Evolutionary conservation across 352 stramenopile genomes (phyloP), one percentile per base, ranked within the genome.

Genomic region (Peronosclerospora sorghi): DNA sequence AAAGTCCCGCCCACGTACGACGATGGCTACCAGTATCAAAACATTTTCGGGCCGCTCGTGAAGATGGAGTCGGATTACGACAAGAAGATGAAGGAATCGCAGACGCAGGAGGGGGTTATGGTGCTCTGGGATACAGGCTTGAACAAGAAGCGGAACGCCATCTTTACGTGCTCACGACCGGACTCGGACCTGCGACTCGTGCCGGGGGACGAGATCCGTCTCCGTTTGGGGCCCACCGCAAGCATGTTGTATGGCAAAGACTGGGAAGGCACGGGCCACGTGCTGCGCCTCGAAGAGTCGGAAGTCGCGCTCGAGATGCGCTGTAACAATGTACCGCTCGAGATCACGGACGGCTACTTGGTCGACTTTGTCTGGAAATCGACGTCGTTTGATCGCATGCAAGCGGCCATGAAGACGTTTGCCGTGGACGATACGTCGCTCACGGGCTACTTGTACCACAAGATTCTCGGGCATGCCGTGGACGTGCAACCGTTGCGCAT

Each of bases 41-140:
- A 98, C 68, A 89, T 99, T 35, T 87, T 99, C 48, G 95, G 89
- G 4, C 96, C 97, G 8, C 64, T 99, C 8, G 95, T 99, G n/a
- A 98, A 99, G 66, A 94, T 98, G 67, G 96, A 99, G 72, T 97
- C 96, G 4, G 96, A 99, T 69, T 98, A 99, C 51, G 96, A 99
- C 74, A 97, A 97, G 61, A 95, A 97, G 61, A 98, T 98, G 73
- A 99, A 98, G 64, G 95, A 98, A 51, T 77, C 81, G 48, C 77
- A 98, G 65, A 97, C 83, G 0, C 91, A 98, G 55, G 94, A 98
- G 41, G 84, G 76, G 17, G 74, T 97, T 10, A 73, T 73, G 44
- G 73, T 98, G 28, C 67, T 83, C 7, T 98, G 95, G 94, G 92
- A 98, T 48, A 95, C 95, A 20, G 95, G 91, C 32, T 71, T 98